These are phyloP conservation scores for Mikania micrantha DNA, from an alignment of 129 eudicot species.

Conservation along the genomic window DNA sequence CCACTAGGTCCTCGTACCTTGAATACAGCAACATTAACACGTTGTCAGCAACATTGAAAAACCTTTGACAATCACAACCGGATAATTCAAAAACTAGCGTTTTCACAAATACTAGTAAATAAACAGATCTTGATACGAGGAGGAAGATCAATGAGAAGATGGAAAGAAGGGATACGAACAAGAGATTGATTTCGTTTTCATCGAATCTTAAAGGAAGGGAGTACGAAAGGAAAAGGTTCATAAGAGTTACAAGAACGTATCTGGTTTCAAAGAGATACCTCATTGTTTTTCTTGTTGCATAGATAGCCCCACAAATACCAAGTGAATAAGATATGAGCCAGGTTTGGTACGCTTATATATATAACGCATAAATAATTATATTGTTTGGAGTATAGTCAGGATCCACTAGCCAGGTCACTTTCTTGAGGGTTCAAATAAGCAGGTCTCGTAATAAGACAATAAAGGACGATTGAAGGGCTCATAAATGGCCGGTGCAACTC, in stretches of 20 bases:
- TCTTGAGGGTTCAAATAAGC: conserved; percentile 1
- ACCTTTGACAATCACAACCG: neutral
- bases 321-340: neutral
- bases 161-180: conserved; percentile 7
- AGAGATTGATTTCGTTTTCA: conserved; percentile 15
- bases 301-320: neutral
- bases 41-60: neutral
- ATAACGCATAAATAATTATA: neutral
- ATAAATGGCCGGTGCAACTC: too few relatives aligned
- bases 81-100: neutral
- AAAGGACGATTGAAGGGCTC: too few relatives aligned
- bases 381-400: neutral
- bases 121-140: neutral
- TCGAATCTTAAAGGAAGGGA: conserved; percentile 13
- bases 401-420: neutral
- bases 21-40: too few relatives aligned
- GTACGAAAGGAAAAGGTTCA: conserved; percentile 7
- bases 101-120: neutral
- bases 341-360: neutral
- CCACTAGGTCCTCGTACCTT: too few relatives aligned
- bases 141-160: neutral
- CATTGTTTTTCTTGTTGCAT: neutral
- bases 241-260: neutral
- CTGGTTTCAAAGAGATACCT: neutral
- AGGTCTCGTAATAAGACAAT: neutral